A percentile compares a stretch with the other conserved stretches of the same genome.
phyloP scores from a whole-genome alignment of 2,329 filamentous ascomycete genomes.

The Botrytis hyacinthi region DNA sequence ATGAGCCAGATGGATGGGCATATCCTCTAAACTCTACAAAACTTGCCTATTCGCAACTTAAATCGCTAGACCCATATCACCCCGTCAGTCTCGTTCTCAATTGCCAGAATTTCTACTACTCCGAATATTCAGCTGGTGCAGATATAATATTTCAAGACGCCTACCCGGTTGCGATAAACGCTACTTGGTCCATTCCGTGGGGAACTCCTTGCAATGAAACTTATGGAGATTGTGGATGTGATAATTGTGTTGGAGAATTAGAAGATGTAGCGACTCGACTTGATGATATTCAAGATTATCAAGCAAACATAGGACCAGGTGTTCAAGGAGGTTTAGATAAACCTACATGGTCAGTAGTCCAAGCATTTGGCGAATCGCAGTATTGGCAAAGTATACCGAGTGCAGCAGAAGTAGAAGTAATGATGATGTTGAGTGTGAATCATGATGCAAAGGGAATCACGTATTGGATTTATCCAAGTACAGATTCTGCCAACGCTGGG shows the following conservation, averaged over 20 bases:
- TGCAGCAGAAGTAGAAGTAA: slow-evolving; percentile 45
- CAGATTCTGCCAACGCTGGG: slow-evolving; percentile 24
- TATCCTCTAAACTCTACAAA: slow-evolving; percentile 46
- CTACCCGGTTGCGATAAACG: slow-evolving; percentile 50
- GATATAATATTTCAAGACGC: slow-evolving; percentile 52
- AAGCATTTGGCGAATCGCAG: slow-evolving; percentile 47
- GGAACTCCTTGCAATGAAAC: slow-evolving; percentile 49
- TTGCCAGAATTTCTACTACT: slow-evolving; percentile 52
- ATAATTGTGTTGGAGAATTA: slow-evolving; percentile 45
- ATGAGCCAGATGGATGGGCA: slow-evolving; percentile 47
- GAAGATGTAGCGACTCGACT: slow-evolving; percentile 46
- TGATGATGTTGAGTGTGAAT: slow-evolving; percentile 49
- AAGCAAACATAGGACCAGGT: slow-evolving; percentile 39
- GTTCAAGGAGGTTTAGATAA: slow-evolving; percentile 38
- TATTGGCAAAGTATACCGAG: slow-evolving; percentile 48
- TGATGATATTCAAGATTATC: slow-evolving; percentile 44
- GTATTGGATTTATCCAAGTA: slow-evolving; percentile 48
- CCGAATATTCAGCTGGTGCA: slow-evolving; percentile 48
- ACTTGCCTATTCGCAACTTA: slow-evolving; percentile 45
- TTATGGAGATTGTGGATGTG: slow-evolving; percentile 54
- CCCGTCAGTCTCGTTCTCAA: slow-evolving; percentile 52
- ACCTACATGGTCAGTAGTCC: slow-evolving; percentile 49
- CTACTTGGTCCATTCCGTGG: slow-evolving; percentile 46
- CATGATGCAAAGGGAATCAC: slow-evolving; percentile 50
- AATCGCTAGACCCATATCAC: slow-evolving; percentile 50